These are phyloP conservation scores for Cladophialophora carrionii DNA, from an alignment of 2,329 filamentous ascomycete species.

Conservation along the genomic window DNA sequence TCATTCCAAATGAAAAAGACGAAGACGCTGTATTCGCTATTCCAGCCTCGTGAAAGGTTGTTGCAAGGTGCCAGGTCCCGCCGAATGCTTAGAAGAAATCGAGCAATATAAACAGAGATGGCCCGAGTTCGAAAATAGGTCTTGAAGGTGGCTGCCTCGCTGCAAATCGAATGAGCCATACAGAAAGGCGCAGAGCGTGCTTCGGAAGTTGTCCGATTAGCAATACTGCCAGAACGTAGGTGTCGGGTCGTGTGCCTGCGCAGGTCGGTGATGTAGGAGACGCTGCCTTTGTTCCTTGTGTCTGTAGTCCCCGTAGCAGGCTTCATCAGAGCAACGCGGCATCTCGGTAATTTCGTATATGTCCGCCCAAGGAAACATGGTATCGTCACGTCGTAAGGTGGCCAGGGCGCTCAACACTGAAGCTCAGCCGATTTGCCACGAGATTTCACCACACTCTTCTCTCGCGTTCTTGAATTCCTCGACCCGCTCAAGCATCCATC, in stretches of 20 bases:
- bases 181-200: neutral
- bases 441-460: conserved; percentile 21
- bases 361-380: neutral
- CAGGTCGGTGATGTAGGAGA: neutral
- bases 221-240: neutral
- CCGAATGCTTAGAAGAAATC: neutral
- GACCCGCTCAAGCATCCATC: conserved; percentile 30
- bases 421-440: conserved; percentile 19
- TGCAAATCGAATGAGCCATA: too few species aligned
- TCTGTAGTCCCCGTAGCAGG: neutral
- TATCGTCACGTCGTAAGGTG: conserved; percentile 8
- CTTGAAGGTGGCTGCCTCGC: neutral
- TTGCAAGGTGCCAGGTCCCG: neutral
- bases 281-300: too few species aligned
- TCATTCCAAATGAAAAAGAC: neutral
- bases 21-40: neutral
- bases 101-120: neutral
- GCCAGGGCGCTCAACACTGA: neutral
- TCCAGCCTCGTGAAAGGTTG: neutral
- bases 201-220: neutral
- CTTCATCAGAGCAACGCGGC: neutral
- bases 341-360: neutral
- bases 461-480: conserved; percentile 23
- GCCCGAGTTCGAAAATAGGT: neutral
- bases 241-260: neutral